Evolutionary conservation across 2,329 filamentous ascomycete species (phyloP).

Genomic region (Alternaria dauci): DNA sequence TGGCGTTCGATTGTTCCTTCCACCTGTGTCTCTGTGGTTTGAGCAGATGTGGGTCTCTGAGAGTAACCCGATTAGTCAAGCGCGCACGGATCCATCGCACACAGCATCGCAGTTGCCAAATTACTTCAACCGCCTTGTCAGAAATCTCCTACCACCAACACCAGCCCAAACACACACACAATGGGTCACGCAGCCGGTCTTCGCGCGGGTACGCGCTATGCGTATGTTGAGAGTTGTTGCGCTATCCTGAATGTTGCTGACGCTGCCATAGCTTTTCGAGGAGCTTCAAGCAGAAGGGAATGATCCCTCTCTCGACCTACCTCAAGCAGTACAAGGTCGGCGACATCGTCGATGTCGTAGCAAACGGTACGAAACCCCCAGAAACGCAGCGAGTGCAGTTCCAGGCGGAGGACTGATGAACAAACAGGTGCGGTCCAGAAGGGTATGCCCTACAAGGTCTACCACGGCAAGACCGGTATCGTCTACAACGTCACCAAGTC

Average conservation of each 20-base stretch:
- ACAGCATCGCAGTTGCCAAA: no score
- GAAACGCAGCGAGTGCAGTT: constrained; percentile 22
- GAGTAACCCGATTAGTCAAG: not conserved
- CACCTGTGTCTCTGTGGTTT: not conserved
- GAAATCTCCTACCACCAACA: no score
- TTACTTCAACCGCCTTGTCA: no score
- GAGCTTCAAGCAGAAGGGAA: constrained; percentile 93
- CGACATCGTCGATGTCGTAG: constrained; percentile 98
- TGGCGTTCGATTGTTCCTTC: no score
- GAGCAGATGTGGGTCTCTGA: not conserved
- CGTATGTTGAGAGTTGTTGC: constrained; percentile 36
- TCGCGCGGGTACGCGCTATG: constrained; percentile 55
- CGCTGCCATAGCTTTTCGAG: constrained; percentile 72
- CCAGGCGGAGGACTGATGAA: constrained; percentile 28
- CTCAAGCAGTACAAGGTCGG: constrained; percentile 95
- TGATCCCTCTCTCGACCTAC: constrained; percentile 94
- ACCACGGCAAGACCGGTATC: constrained; percentile 95
- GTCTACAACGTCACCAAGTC: constrained; percentile 99
- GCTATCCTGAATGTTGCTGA: constrained; percentile 26
- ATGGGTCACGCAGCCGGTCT: constrained; percentile 64
- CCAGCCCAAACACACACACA: constrained; percentile 46
- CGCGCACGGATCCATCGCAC: not conserved
- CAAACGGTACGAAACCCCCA: constrained; percentile 81
- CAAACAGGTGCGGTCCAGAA: constrained; percentile 50
- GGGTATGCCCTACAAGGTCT: constrained; percentile 97